A percentile compares a stretch with the other conserved stretches of the same genome.
These are phyloP conservation scores for Xanthoceras sorbifolium DNA, from an alignment of 345 rosid species.

Conservation along the genomic window DNA sequence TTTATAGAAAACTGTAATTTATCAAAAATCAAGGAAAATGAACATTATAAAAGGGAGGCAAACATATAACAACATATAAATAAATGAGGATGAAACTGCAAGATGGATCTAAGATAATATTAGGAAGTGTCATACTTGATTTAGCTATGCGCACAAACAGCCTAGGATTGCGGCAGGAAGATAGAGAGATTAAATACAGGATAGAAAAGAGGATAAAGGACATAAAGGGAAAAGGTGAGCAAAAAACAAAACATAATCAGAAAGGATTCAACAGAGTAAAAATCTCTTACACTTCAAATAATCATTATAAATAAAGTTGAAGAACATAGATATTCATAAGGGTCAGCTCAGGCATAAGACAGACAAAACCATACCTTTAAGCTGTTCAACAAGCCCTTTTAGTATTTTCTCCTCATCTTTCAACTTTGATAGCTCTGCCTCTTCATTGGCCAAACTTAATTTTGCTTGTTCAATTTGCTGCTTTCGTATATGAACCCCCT, in stretches of 20 bases:
- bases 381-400: constrained; percentile 72
- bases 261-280: not conserved
- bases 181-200: not conserved
- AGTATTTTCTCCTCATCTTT: constrained; percentile 74
- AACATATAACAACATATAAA: not conserved
- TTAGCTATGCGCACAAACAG: not conserved
- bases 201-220: not conserved
- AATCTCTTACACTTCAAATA: not conserved
- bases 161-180: not conserved
- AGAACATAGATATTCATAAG: constrained; percentile 2
- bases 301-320: not conserved
- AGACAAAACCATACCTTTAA: constrained; percentile 59
- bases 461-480: constrained; percentile 61
- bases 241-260: not conserved
- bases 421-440: constrained; percentile 64
- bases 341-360: not conserved
- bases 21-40: not conserved
- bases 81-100: not conserved
- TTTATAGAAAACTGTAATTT: not conserved
- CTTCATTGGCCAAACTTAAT: constrained; percentile 65
- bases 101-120: no score
- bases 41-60: no score
- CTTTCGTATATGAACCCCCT: constrained; percentile 61
- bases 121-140: not conserved
- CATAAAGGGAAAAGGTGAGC: not conserved